Percentiles rank a stretch among this genome's conserved stretches.
These are phyloP conservation scores for Toxoplasma gondii DNA, from an alignment of 169 alveolate species.

Conservation along the genomic window DNA sequence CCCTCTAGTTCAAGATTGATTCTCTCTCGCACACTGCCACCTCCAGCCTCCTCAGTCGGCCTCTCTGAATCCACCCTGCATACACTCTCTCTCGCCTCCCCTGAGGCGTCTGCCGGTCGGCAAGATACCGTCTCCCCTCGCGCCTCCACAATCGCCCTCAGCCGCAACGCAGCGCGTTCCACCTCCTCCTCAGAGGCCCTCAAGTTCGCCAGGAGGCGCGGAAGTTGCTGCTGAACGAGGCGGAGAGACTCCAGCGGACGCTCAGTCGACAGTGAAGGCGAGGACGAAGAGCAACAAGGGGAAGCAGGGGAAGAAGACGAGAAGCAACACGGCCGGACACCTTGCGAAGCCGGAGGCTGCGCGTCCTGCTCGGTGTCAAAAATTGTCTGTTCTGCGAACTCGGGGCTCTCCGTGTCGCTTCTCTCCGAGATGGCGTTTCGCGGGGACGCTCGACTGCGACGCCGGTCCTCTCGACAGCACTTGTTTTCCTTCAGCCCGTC, in stretches of 20 bases:
- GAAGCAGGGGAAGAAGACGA: neutral
- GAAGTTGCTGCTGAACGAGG: neutral
- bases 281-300: neutral
- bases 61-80: no score
- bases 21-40: no score
- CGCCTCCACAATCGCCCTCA: neutral
- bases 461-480: neutral
- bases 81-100: no score
- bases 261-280: neutral
- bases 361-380: neutral
- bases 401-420: neutral
- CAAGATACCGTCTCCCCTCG: neutral
- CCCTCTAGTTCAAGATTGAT: no score
- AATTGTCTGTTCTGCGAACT: neutral
- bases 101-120: no score
- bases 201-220: constrained; percentile 33
- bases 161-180: neutral
- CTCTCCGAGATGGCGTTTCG: neutral
- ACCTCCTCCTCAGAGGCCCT: constrained; percentile 12
- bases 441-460: neutral
- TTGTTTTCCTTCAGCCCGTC: no score
- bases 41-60: no score
- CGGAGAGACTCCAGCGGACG: neutral
- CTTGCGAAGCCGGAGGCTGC: neutral
- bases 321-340: neutral